Evolutionary conservation across 2,329 filamentous ascomycete genomes (phyloP).

Genomic region (Clonostachys rhizophaga): DNA sequence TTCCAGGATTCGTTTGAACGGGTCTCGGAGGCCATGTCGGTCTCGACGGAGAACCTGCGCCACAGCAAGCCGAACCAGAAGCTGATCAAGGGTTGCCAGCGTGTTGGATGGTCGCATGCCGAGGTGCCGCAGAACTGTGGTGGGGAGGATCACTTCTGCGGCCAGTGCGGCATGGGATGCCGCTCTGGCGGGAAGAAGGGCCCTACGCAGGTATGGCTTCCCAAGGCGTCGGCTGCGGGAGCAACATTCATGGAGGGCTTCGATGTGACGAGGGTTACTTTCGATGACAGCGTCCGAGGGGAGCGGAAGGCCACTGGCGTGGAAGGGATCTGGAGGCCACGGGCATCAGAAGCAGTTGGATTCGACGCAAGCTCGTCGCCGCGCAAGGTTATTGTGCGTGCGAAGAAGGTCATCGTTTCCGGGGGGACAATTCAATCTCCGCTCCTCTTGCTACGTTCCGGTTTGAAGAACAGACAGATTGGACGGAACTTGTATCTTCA

Average conservation of each 20-base stretch:
- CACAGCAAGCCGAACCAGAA: constrained; percentile 65
- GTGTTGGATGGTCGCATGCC: constrained; percentile 63
- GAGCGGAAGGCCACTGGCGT: constrained; percentile 52
- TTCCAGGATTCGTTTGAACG: constrained; percentile 70
- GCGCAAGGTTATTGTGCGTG: background rate
- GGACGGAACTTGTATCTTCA: constrained; percentile 1
- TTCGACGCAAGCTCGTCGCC: background rate
- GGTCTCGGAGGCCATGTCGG: constrained; percentile 73
- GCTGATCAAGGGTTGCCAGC: constrained; percentile 65
- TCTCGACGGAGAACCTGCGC: constrained; percentile 52
- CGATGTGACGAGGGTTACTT: constrained; percentile 59
- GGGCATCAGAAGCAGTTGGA: background rate
- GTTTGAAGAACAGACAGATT: background rate
- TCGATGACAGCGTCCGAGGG: constrained; percentile 43
- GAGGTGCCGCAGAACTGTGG: constrained; percentile 72
- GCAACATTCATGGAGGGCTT: constrained; percentile 76
- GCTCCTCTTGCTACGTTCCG: background rate
- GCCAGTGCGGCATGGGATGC: constrained; percentile 47
- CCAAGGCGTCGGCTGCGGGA: constrained; percentile 66
- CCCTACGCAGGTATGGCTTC: constrained; percentile 66
- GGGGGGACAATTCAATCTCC: background rate
- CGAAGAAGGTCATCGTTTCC: constrained; percentile 1
- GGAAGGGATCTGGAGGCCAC: constrained; percentile 63
- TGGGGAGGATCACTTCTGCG: constrained; percentile 61
- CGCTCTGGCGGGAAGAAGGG: constrained; percentile 69